Percentiles rank a stretch among this genome's conserved stretches.
Conservation (phyloP, 2,329 filamentous ascomycete genomes). For the Xylaria sp. region DNA sequence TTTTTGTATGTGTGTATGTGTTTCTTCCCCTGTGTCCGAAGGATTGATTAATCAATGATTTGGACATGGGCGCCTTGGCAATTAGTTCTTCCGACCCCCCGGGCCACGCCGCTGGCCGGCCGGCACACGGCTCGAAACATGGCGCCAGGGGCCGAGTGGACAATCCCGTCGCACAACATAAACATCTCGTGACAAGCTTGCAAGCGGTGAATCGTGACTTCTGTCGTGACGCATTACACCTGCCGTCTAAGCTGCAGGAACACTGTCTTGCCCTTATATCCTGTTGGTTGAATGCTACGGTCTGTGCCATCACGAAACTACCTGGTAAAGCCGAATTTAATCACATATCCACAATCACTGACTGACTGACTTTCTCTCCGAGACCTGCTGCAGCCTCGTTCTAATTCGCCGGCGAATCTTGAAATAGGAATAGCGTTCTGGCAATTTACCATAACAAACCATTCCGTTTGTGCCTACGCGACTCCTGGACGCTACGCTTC, state of each 20-base stretch:
- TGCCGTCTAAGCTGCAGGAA: background rate
- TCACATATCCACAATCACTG: background rate
- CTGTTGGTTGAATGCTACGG: background rate
- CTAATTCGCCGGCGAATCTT: background rate
- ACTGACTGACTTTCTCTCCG: slow-evolving; percentile 8
- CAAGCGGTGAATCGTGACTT: background rate
- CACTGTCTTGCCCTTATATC: background rate
- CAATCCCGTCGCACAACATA: slow-evolving; percentile 35
- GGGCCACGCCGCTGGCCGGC: slow-evolving; percentile 45
- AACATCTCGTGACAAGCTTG: slow-evolving; percentile 1
- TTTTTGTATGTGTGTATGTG: background rate
- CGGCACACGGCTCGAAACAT: slow-evolving; percentile 37
- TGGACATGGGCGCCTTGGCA: slow-evolving; percentile 8
- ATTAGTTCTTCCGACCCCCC: slow-evolving; percentile 15
- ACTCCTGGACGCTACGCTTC: background rate
- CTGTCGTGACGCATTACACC: slow-evolving; percentile 6
- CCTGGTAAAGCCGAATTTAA: background rate
- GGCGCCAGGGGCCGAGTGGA: slow-evolving; percentile 39
- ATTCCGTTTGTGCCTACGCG: background rate
- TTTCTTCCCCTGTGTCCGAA: background rate
- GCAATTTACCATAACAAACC: slow-evolving; percentile 4
- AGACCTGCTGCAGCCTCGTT: slow-evolving; percentile 3
- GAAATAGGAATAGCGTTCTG: background rate
- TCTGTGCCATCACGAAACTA: background rate
- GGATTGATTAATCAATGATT: background rate